Base-by-base conservation (phyloP, 2,329 filamentous ascomycete genomes). In the Ploettnerulaceae sp. region DNA sequence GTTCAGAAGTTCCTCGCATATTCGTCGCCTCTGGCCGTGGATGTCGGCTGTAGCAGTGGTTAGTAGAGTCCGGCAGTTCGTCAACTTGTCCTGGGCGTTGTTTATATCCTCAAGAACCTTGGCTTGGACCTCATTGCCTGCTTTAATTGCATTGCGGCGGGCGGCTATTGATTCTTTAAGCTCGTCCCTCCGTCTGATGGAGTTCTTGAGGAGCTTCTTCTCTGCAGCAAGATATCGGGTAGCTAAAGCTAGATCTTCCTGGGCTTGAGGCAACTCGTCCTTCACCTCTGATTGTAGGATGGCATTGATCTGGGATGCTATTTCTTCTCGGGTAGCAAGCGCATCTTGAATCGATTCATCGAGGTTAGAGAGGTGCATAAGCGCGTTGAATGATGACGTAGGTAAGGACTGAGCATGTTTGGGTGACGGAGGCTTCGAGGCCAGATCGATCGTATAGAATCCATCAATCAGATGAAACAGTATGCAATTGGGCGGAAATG, bases 261-360 rank as follows among this genome's bases (percentile, higher is more conserved):
- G 60, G 2, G 76, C 77, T 25, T 71, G 65, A 0, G 71, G 70
- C 0, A 74, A 66, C 17, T 67, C 63, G 36, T 75, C 66, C 1
- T 64, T 57, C 0, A 72, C 69, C 3, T 66, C 66, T 0, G 65
- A 57, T 0, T 68, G 63, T 4, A 82, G 63, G 0, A 81, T 66
- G 0, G 71, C 64, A 54, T 86, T 86, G 54, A 96, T 94, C 54
- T 95, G 87, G n/a, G 75, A 69, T 37, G 87, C 81, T 7, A 97
- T 73, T 43, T 76, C 75, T 49, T 86, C 80, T 11, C 86, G 81
- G 0, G 88, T 94, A 1, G 82, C 78, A 7, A 95, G 69, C 1
- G 89, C 89, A 65, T 97, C 91, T 62, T 94, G 89, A 18, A 96
- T 87, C 45, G 89, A 95, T 62, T 86, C 87, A 53, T 95, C 89